Base-by-base conservation (phyloP, 2,329 filamentous ascomycete species). In the Epichloe aotearoae region DNA sequence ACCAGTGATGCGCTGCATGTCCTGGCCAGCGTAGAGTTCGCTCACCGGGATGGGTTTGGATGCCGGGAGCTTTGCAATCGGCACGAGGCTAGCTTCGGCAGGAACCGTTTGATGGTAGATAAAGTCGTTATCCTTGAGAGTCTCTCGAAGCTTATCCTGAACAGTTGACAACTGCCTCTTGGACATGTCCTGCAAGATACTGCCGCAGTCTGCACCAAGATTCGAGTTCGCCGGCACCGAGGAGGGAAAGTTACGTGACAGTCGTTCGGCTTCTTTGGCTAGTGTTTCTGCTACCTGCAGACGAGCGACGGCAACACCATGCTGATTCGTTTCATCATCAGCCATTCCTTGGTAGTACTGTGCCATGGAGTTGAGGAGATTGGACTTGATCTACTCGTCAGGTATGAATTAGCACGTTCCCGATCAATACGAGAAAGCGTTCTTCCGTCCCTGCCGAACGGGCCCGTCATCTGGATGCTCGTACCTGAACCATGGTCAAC, bases 11-110 rank as follows among this genome's bases (percentile, higher is more conserved):
- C 89, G 80, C 65, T 95, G 88, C 41, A 98, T 96, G 64, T 98
- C 93, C 67, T 97, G 93, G 1, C 91, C 91, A 52, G 94, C 89
- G 62, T 98, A 98, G 1, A 98, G 74, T 64, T 98, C 94, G 63
- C 87, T 95, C 33, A 98, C 91, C 0, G 93, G 91, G 55, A 98
- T 97, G 3, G 93, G 89, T 66, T 98, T 98, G 7, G 93, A 90
- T 1, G 93, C 94, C 4, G 91, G 89, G 15, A 97, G 75, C 65
- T 97, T 98, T 3, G 89, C 79, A 46, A 98, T 89, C 1, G 84
- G 77, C 1, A 87, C 72, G 12, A 98, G 71, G 30, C 84, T 84
- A 4, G 89, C 86, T 66, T 96, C 89, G 10, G 84, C 83, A 0
- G 93, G 91, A 2, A 98, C 84, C 1, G 82, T 83, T 59, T 97